Evolutionary conservation across 768 basidiomycete genomes (phyloP).

Genomic region (Rhizopogon rudus): DNA sequence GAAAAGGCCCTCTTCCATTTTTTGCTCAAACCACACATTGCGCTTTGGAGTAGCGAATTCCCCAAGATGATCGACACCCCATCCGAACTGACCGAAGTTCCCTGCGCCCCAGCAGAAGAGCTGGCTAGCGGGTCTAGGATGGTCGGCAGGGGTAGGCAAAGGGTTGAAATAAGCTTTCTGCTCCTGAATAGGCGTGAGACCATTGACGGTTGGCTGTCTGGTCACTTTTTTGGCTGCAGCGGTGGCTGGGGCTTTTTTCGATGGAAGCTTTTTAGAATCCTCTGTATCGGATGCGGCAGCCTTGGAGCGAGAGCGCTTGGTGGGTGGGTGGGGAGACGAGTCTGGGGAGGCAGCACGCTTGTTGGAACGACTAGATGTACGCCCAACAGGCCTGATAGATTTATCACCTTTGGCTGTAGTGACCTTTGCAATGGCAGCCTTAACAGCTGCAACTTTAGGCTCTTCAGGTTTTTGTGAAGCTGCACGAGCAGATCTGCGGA

Average conservation of each 20-base stretch:
- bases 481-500: constrained; percentile 50
- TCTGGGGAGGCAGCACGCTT: constrained; percentile 53
- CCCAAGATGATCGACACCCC: constrained; percentile 69
- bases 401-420: constrained; percentile 22
- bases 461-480: constrained; percentile 39
- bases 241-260: constrained; percentile 18
- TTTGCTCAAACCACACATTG: constrained; percentile 72
- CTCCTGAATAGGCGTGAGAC: constrained; percentile 24
- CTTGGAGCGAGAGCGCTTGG: constrained; percentile 43
- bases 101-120: constrained; percentile 90
- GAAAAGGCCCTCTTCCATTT: constrained; percentile 66
- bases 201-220: constrained; percentile 26
- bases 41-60: constrained; percentile 75
- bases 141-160: constrained; percentile 53
- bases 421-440: constrained; percentile 28
- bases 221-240: constrained; percentile 20
- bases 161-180: constrained; percentile 60
- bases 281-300: constrained; percentile 38
- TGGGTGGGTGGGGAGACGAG: constrained; percentile 35
- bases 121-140: constrained; percentile 59
- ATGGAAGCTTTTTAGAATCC: constrained; percentile 25
- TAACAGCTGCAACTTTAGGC: constrained; percentile 8
- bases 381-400: constrained; percentile 22
- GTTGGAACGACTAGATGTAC: constrained; percentile 18
- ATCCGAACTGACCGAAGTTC: constrained; percentile 93